Percentiles rank a stretch among this genome's conserved stretches.
These are phyloP conservation scores for Acrasis kona DNA, from an alignment of 78 protist species.

Conservation along the genomic window DNA sequence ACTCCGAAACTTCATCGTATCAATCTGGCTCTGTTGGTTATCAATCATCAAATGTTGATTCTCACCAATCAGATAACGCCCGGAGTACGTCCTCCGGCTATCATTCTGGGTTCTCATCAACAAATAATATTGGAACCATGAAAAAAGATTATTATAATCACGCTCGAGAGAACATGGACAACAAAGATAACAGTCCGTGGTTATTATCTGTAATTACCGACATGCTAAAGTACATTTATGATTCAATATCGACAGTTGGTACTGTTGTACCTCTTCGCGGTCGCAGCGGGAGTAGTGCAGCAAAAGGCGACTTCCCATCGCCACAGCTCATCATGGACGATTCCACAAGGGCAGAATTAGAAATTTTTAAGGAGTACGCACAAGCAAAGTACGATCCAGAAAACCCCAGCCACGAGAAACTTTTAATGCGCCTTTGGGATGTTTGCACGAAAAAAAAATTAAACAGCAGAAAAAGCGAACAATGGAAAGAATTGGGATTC, in stretches of 20 bases:
- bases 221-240: neutral
- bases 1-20: too few species aligned
- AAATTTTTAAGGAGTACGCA: neutral
- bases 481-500: constrained; percentile 27
- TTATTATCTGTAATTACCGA: neutral
- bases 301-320: neutral
- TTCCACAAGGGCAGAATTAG: neutral
- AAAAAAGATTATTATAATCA: neutral
- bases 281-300: neutral
- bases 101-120: neutral
- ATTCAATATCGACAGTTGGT: neutral
- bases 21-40: too few species aligned
- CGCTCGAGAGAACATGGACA: neutral
- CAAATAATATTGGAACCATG: neutral
- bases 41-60: too few species aligned
- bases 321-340: neutral
- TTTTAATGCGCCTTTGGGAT: neutral
- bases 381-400: neutral
- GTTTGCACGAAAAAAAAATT: neutral
- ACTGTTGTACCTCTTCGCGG: neutral
- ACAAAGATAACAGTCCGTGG: neutral
- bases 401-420: neutral
- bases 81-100: too few species aligned
- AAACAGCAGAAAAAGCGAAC: constrained; percentile 1
- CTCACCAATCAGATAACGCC: too few species aligned